Conservation (phyloP, 495 filamentous ascomycete species). For the Penicillium atrosanguineum region DNA sequence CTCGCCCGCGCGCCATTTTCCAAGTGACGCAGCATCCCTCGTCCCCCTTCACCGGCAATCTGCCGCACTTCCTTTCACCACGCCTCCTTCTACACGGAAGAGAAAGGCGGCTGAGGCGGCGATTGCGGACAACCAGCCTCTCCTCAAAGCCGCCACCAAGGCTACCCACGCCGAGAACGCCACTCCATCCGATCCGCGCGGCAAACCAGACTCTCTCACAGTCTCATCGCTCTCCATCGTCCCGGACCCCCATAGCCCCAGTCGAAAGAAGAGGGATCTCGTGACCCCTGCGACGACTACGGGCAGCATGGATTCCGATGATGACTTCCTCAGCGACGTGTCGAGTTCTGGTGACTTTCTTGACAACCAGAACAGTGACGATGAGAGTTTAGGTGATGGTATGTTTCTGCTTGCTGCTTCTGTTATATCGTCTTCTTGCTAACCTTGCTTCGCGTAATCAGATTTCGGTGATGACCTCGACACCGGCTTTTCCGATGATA, state of each 20-base stretch:
- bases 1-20: conserved; percentile 9
- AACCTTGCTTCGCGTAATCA: conserved; percentile 15
- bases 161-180: conserved; percentile 28
- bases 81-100: conserved; percentile 74
- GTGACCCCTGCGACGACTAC: conserved; percentile 47
- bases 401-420: conserved; percentile 23
- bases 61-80: conserved; percentile 46
- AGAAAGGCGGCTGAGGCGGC: conserved; percentile 86
- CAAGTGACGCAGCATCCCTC: conserved; percentile 19
- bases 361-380: conserved; percentile 67
- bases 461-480: conserved; percentile 79
- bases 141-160: conserved; percentile 37
- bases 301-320: conserved; percentile 86
- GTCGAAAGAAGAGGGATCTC: conserved; percentile 21
- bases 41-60: not conserved
- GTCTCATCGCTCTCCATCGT: not conserved
- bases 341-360: conserved; percentile 76
- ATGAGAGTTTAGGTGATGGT: conserved; percentile 79
- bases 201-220: conserved; percentile 4
- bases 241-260: not conserved
- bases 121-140: conserved; percentile 44
- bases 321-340: conserved; percentile 86
- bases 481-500: conserved; percentile 70
- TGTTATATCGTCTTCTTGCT: not conserved
- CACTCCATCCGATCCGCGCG: conserved; percentile 16